These are phyloP conservation scores for Acanthamoeba culbertsoni DNA, from an alignment of 208 protist species.

Conservation along the genomic window DNA sequence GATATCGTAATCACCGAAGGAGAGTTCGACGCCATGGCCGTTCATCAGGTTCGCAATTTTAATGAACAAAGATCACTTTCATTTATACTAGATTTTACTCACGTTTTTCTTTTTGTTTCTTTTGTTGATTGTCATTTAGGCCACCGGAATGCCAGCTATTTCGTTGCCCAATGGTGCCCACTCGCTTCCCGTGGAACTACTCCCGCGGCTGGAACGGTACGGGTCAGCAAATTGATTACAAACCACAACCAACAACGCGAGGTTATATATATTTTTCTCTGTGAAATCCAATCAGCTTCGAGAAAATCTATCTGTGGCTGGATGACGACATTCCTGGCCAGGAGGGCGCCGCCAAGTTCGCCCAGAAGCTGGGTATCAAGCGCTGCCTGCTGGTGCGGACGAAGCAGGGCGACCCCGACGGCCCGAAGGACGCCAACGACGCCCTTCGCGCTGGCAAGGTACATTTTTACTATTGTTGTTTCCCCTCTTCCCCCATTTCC, in stretches of 20 bases:
- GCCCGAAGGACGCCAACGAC: constrained; percentile 82
- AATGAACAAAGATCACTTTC: background rate
- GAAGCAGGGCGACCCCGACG: constrained; percentile 48
- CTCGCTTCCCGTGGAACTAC: constrained; percentile 69
- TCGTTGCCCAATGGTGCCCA: constrained; percentile 81
- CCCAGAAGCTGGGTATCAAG: constrained; percentile 74
- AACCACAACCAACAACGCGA: no score
- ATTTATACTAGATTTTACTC: background rate
- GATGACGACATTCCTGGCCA: constrained; percentile 76
- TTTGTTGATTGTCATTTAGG: background rate
- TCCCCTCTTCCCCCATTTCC: background rate
- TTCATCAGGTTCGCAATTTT: constrained; percentile 58
- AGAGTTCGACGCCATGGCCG: constrained; percentile 83
- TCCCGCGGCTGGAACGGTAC: constrained; percentile 70
- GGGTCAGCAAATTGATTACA: no score
- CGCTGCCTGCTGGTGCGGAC: constrained; percentile 65
- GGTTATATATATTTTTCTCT: no score
- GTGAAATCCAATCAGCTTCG: constrained; percentile 70
- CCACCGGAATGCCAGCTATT: constrained; percentile 75
- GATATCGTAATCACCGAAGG: constrained; percentile 79
- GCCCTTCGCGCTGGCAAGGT: constrained; percentile 56
- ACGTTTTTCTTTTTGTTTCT: background rate
- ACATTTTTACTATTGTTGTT: constrained; percentile 64
- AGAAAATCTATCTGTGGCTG: constrained; percentile 80
- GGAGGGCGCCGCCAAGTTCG: constrained; percentile 78